phyloP scores from a whole-genome alignment of 305 asterid species.

The Fraxinus albicans region DNA sequence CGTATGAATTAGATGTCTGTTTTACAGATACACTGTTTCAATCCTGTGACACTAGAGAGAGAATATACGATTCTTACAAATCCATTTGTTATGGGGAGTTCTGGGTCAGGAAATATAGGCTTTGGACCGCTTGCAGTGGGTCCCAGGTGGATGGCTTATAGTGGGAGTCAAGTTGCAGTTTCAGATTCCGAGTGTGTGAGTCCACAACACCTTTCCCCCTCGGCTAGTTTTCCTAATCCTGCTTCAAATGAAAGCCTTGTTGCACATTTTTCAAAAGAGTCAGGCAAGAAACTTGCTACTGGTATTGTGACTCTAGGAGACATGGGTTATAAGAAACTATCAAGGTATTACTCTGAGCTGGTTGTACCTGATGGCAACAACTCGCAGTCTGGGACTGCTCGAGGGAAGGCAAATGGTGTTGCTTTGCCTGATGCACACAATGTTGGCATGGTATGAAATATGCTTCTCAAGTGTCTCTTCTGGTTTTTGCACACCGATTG shows the following conservation, averaged over 20 bases:
- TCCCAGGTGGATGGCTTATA: constrained; percentile 93
- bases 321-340: constrained; percentile 77
- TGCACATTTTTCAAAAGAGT: constrained; percentile 91
- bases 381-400: constrained; percentile 46
- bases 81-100: constrained; percentile 57
- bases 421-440: constrained; percentile 42
- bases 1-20: constrained; percentile 14
- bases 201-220: constrained; percentile 74
- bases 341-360: constrained; percentile 82
- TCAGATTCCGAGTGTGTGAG: constrained; percentile 62
- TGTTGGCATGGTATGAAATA: constrained; percentile 79
- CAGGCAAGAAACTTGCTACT: constrained; percentile 93
- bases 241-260: constrained; percentile 77
- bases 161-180: constrained; percentile 70
- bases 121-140: constrained; percentile 94
- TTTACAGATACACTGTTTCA: constrained; percentile 74
- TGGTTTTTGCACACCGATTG: not conserved
- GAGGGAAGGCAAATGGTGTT: constrained; percentile 37
- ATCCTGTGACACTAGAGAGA: constrained; percentile 73
- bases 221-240: constrained; percentile 52
- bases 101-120: constrained; percentile 58
- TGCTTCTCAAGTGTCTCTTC: constrained; percentile 2
- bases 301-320: constrained; percentile 88
- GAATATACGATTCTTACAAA: constrained; percentile 76
- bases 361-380: constrained; percentile 51